These are phyloP conservation scores for Russula olivacea DNA, from an alignment of 768 basidiomycete genomes.

Conservation along the genomic window DNA sequence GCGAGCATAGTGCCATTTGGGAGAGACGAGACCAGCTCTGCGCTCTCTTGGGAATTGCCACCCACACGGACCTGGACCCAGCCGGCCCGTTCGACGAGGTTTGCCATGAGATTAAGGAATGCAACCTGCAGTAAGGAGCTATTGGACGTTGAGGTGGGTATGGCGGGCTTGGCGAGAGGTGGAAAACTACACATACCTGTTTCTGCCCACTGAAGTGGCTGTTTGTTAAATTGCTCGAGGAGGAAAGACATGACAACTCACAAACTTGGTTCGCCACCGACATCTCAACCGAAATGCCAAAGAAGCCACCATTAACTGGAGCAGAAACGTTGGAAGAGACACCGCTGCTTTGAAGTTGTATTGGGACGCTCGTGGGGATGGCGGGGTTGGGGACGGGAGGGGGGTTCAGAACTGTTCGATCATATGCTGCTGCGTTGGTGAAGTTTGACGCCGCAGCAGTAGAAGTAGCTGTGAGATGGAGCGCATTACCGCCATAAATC, in stretches of 20 bases:
- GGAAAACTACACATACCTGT: constrained; percentile 25
- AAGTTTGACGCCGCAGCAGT: constrained; percentile 39
- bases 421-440: constrained; percentile 47
- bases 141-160: background rate
- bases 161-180: too few species aligned
- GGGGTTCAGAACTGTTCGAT: constrained; percentile 43
- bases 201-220: constrained; percentile 43
- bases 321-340: constrained; percentile 36
- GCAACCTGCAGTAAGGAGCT: constrained; percentile 51
- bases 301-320: constrained; percentile 47
- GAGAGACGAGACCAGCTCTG: constrained; percentile 43
- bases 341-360: constrained; percentile 35
- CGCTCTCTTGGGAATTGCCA: constrained; percentile 75
- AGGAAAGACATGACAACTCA: constrained; percentile 34
- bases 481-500: constrained; percentile 19
- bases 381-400: constrained; percentile 47
- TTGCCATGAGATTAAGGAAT: constrained; percentile 74
- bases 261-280: constrained; percentile 63
- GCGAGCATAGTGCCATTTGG: constrained; percentile 47
- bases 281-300: constrained; percentile 74
- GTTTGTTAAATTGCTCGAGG: background rate
- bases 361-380: constrained; percentile 38
- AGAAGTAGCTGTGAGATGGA: constrained; percentile 6
- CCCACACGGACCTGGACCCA: constrained; percentile 60
- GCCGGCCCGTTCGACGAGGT: constrained; percentile 59